Conservation (phyloP, 2,329 filamentous ascomycete genomes). For the Corynespora cassiicola region DNA sequence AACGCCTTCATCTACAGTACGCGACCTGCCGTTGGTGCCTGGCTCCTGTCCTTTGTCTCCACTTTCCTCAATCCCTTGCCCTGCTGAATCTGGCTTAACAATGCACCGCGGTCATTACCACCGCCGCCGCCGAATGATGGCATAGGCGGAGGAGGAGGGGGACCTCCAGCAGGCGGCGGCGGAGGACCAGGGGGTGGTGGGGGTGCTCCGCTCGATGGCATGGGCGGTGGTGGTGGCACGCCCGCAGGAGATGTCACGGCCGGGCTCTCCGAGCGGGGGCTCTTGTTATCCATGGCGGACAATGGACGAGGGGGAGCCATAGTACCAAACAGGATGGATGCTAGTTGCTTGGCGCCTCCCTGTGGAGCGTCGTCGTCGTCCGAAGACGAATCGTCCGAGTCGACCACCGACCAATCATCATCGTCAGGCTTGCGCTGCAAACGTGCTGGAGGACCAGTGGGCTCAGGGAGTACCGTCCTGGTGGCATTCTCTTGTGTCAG, state of each 20-base stretch:
- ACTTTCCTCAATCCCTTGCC: constrained; percentile 86
- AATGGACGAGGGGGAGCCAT: constrained; percentile 93
- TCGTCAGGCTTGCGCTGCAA: constrained; percentile 65
- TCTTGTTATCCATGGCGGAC: constrained; percentile 79
- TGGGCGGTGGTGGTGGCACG: constrained; percentile 59
- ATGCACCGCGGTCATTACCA: constrained; percentile 56
- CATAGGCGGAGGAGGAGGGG: constrained; percentile 50
- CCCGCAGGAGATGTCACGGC: constrained; percentile 48
- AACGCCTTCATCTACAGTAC: constrained; percentile 56
- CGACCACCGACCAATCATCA: constrained; percentile 83
- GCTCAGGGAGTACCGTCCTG: constrained; percentile 51
- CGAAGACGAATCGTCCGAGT: constrained; percentile 74
- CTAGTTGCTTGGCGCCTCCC: constrained; percentile 87
- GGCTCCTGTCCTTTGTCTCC: constrained; percentile 85
- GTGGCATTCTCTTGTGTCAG: constrained; percentile 70
- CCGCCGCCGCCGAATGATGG: constrained; percentile 43
- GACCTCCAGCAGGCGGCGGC: constrained; percentile 51
- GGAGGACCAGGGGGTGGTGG: constrained; percentile 56
- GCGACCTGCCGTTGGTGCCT: constrained; percentile 73
- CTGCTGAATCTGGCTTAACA: constrained; percentile 83
- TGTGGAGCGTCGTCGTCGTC: constrained; percentile 79
- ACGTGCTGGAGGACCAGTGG: constrained; percentile 57
- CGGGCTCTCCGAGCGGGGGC: constrained; percentile 51
- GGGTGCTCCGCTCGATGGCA: constrained; percentile 52
- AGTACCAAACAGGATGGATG: constrained; percentile 93